These are phyloP conservation scores for Abrus pulchellus DNA, from an alignment of 306 rosid genomes.

Conservation along the genomic window DNA sequence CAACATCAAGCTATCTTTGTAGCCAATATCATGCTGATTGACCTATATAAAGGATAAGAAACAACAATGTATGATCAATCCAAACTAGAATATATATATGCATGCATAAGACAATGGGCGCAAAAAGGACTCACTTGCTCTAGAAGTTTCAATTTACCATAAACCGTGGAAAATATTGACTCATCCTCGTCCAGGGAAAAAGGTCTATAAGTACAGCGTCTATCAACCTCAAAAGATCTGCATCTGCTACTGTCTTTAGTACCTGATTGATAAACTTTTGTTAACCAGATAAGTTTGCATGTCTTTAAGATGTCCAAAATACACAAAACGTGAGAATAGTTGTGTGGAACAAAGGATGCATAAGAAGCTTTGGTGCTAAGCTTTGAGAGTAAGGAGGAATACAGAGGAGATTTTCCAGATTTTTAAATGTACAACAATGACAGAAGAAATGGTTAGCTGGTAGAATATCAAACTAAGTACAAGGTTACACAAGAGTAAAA, in stretches of 20 bases:
- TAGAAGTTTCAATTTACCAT: slow-evolving; percentile 51
- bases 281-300: not conserved
- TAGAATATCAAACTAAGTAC: not conserved
- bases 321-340: not conserved
- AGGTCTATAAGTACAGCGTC: slow-evolving; percentile 51
- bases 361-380: not conserved
- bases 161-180: slow-evolving; percentile 42
- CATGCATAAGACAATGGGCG: not conserved
- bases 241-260: slow-evolving; percentile 38
- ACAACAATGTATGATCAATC: slow-evolving; percentile 8
- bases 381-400: not conserved
- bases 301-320: not conserved
- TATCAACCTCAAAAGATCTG: slow-evolving; percentile 48
- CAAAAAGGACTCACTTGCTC: slow-evolving; percentile 51
- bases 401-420: not conserved
- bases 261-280: slow-evolving; percentile 43
- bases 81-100: not conserved
- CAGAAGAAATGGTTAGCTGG: not conserved
- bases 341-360: not conserved
- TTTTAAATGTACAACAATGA: not conserved
- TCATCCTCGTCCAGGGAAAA: slow-evolving; percentile 43
- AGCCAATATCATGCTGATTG: slow-evolving; percentile 55
- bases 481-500: not conserved
- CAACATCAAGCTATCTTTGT: slow-evolving; percentile 68
- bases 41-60: slow-evolving; percentile 47